phyloP scores from a whole-genome alignment of 2,329 filamentous ascomycete genomes.

The Fusarium palustre region DNA sequence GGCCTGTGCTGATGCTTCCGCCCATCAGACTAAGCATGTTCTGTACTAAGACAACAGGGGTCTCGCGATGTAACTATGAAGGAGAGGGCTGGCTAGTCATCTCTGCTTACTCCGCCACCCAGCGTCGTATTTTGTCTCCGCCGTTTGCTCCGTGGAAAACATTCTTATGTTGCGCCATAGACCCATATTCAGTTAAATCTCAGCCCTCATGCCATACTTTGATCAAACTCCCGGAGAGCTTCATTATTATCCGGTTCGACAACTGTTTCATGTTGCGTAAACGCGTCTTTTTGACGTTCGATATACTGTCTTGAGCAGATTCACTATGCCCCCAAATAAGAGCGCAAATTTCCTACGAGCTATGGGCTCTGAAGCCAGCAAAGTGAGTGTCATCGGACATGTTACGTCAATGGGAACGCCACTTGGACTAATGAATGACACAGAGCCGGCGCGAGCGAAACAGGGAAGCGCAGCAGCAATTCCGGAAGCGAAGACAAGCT shows the following conservation, averaged over 20 bases:
- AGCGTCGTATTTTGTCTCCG: background rate
- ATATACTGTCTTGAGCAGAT: too few relatives aligned
- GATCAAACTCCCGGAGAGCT: background rate
- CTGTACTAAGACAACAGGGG: background rate
- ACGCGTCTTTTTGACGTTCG: background rate
- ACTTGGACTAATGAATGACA: background rate
- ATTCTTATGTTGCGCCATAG: background rate
- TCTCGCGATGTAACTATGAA: too few relatives aligned
- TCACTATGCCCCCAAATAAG: background rate
- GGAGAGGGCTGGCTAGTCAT: background rate
- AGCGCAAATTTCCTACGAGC: background rate
- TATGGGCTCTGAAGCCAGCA: background rate
- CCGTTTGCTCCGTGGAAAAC: background rate
- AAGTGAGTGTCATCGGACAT: background rate
- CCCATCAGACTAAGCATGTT: background rate
- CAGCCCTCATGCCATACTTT: background rate
- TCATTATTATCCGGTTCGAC: too few relatives aligned
- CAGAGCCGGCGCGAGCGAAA: constrained; percentile 22
- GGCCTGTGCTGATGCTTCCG: background rate
- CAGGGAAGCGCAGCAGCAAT: constrained; percentile 23
- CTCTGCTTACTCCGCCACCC: constrained; percentile 6
- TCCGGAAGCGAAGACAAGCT: constrained; percentile 18
- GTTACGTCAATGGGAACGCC: background rate
- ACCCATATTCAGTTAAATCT: background rate
- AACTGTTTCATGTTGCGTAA: background rate